Evolutionary conservation across 1,284 basidiomycete species (phyloP).

Genomic region (Schizophyllum amplum): DNA sequence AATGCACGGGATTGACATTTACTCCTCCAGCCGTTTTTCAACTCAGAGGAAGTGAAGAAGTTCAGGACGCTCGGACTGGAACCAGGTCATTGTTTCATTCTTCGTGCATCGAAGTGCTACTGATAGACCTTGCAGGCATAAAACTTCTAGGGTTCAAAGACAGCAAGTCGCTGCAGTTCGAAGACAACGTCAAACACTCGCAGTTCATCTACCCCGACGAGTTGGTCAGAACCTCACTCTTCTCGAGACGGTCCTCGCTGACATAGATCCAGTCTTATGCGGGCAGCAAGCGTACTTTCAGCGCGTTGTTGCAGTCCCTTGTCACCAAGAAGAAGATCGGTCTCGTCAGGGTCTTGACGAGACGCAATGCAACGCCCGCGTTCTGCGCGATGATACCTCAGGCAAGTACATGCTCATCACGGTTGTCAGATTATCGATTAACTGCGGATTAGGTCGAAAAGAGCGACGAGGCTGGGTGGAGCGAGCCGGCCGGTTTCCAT

Average conservation of each 20-base stretch:
- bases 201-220: conserved; percentile 93
- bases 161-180: conserved; percentile 60
- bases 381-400: conserved; percentile 89
- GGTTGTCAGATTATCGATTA: conserved; percentile 4
- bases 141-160: conserved; percentile 92
- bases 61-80: conserved; percentile 75
- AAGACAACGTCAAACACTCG: conserved; percentile 90
- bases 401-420: conserved; percentile 28
- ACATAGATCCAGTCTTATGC: conserved; percentile 53
- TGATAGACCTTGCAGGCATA: no score
- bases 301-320: conserved; percentile 81
- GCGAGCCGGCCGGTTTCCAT: conserved; percentile 87
- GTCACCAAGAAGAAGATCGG: conserved; percentile 78
- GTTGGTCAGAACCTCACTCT: conserved; percentile 38
- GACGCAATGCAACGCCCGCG: conserved; percentile 67
- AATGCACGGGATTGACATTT: not conserved
- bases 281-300: conserved; percentile 89
- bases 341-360: conserved; percentile 63
- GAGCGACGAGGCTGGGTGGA: conserved; percentile 60
- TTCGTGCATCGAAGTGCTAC: not conserved
- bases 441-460: conserved; percentile 53
- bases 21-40: conserved; percentile 65
- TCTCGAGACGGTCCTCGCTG: not conserved
- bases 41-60: conserved; percentile 72
- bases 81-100: conserved; percentile 60